These are phyloP conservation scores for Tagetes erecta DNA, from an alignment of 129 eudicot species.

Conservation along the genomic window DNA sequence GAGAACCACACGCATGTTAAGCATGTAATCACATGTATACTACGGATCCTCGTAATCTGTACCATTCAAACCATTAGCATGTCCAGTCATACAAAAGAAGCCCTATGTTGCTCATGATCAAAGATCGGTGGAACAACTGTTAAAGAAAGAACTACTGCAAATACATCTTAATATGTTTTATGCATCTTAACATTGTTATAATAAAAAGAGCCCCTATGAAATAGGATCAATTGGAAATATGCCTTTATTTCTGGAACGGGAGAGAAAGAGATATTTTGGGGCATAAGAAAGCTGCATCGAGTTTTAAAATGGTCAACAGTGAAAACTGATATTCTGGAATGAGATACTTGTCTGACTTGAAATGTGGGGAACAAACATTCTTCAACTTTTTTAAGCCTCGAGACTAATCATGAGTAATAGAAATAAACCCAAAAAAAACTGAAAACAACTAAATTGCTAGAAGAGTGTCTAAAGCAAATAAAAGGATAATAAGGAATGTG, in stretches of 20 bases:
- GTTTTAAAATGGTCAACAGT: constrained; percentile 4
- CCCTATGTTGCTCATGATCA: constrained; percentile 2
- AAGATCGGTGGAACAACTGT: constrained; percentile 13
- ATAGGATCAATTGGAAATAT: not conserved
- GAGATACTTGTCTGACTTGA: constrained; percentile 27
- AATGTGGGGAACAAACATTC: constrained; percentile 29
- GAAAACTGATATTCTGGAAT: constrained; percentile 3
- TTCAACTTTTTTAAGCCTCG: constrained; percentile 21
- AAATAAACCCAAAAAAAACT: not conserved
- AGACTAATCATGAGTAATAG: constrained; percentile 11
- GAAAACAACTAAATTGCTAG: not conserved
- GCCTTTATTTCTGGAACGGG: not conserved
- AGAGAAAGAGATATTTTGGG: constrained; percentile 8
- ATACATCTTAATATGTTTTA: not conserved
- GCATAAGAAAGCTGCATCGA: constrained; percentile 20
- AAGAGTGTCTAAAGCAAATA: not conserved
- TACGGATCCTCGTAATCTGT: constrained; percentile 2
- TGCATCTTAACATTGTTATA: constrained; percentile 4
- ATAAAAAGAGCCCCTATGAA: not conserved
- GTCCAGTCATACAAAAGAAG: not conserved
- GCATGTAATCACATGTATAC: constrained; percentile 1
- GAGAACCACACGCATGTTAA: not conserved
- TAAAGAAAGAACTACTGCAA: not conserved
- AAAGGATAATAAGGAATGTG: not conserved
- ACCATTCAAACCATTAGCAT: constrained; percentile 11